phyloP scores from a whole-genome alignment of 2,329 filamentous ascomycete species.

The Arachnopeziza araneosa region DNA sequence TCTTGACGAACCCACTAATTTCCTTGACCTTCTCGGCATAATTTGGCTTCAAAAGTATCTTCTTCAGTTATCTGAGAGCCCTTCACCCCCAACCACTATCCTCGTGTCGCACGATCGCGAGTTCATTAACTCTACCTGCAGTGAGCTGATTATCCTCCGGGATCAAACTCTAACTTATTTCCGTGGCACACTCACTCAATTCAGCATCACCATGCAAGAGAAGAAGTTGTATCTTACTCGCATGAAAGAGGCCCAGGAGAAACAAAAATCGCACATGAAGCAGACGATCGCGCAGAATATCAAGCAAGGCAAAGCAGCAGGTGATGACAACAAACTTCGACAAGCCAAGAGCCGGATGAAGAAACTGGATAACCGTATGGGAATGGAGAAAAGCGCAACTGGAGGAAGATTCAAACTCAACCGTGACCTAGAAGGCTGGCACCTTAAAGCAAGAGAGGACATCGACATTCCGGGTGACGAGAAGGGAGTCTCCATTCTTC shows the following conservation, averaged over 20 bases:
- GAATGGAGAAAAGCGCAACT: slow-evolving; percentile 64
- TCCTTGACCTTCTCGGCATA: slow-evolving; percentile 75
- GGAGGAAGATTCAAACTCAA: slow-evolving; percentile 79
- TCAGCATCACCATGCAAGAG: slow-evolving; percentile 63
- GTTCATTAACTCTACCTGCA: slow-evolving; percentile 70
- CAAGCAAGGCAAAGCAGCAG: slow-evolving; percentile 67
- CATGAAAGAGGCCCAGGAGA: slow-evolving; percentile 79
- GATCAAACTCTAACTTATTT: slow-evolving; percentile 70
- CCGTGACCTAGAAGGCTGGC: slow-evolving; percentile 61
- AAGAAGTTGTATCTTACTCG: slow-evolving; percentile 62
- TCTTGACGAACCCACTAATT: slow-evolving; percentile 84
- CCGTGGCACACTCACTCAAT: slow-evolving; percentile 66
- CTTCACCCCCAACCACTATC: slow-evolving; percentile 59
- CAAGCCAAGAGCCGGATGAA: slow-evolving; percentile 81
- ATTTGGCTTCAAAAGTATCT: slow-evolving; percentile 79
- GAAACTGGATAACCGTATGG: slow-evolving; percentile 77
- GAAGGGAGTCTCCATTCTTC: slow-evolving; percentile 48
- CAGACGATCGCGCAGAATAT: slow-evolving; percentile 70
- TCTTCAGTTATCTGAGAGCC: slow-evolving; percentile 45
- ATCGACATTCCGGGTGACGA: slow-evolving; percentile 66
- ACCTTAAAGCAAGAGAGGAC: slow-evolving; percentile 53
- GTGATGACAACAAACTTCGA: slow-evolving; percentile 80
- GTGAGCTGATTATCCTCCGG: slow-evolving; percentile 69
- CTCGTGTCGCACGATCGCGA: slow-evolving; percentile 81
- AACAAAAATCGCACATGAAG: slow-evolving; percentile 75